Conservation (phyloP, 495 filamentous ascomycete species). For the Schizothecium vesticola region DNA sequence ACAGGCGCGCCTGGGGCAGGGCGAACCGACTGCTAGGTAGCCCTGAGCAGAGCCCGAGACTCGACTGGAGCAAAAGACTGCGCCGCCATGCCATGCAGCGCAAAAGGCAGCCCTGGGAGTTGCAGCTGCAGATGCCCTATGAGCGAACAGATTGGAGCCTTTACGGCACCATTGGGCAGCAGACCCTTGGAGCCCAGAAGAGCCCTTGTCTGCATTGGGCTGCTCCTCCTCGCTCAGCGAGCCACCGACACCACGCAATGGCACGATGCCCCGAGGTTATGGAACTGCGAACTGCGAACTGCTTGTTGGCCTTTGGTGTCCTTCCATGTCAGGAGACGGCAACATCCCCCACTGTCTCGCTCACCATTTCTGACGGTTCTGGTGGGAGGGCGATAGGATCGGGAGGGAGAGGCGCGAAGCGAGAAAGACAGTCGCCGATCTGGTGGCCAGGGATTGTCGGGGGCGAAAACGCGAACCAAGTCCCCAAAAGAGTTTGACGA, state of each 20-base stretch:
- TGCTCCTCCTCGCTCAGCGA: neutral
- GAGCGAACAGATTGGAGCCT: conserved; percentile 23
- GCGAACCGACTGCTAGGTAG: neutral
- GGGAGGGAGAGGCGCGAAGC: neutral
- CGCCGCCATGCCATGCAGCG: conserved; percentile 26
- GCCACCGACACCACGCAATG: neutral
- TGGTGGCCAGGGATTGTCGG: neutral
- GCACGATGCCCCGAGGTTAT: neutral
- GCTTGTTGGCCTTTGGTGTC: neutral
- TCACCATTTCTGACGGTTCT: neutral
- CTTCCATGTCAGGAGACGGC: neutral
- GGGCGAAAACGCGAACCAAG: neutral
- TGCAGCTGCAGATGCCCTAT: conserved; percentile 35
- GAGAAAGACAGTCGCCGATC: neutral
- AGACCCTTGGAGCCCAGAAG: conserved; percentile 20
- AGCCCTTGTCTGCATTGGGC: conserved; percentile 10
- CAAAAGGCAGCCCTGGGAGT: conserved; percentile 24
- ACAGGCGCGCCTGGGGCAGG: conserved; percentile 11
- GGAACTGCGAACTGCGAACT: no score
- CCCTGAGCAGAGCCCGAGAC: no score
- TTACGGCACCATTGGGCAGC: conserved; percentile 29
- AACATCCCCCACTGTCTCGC: neutral
- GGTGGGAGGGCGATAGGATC: neutral
- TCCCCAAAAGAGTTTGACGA: neutral
- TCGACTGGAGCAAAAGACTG: conserved; percentile 17